Evolutionary conservation across 139 green algal species (phyloP), one percentile per base, ranked within the genome.

Genomic region (Pseudopediastrum boryanum): DNA sequence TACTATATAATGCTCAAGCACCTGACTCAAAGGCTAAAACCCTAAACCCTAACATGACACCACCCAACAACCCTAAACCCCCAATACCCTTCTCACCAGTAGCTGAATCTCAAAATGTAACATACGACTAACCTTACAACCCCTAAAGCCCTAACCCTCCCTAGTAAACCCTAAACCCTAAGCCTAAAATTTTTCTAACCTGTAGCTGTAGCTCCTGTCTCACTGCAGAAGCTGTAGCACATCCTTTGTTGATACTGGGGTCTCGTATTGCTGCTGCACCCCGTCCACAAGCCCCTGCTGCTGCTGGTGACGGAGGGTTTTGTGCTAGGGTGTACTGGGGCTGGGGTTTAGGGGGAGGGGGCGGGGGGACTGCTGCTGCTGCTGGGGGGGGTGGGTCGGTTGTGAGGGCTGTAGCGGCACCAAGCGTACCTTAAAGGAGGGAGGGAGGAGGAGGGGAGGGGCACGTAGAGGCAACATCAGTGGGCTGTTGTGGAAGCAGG

Each of bases 161-260:
- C 16, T 8, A 64, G 54, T 27, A 64, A 21, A 35, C 25, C 4
- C 16, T 38, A 43, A 10, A 42, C 27, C 69, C 7, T 36, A 80
- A 59, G 61, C n/a, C 74, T 35, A 2, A 63, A 63, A 21, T 75
- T 75, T n/a, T 83, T 41, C n/a, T 83, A 52, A 0, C 81, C 81
- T 10, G 62, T 19, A 86, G 61, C 23, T 79, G 66, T 36, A 71
- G 67, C 36, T 64, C 39, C 16, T 63, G 46, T 2, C 80, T 36
- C 33, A 58, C 74, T 19, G 58, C 44, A 2, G 48, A 67, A 9
- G 74, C 13, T 9, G 80, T 85, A 0, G 80, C 80, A 43, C 78
- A 79, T 6, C 80, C 80, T 27, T 75, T 69, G 67, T 85, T 83
- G 39, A 85, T 66, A 6, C 41, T 1, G n/a, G 81, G 81, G 50